Evolutionary conservation across 345 rosid species (phyloP).

Genomic region (Microthlaspi erraticum): DNA sequence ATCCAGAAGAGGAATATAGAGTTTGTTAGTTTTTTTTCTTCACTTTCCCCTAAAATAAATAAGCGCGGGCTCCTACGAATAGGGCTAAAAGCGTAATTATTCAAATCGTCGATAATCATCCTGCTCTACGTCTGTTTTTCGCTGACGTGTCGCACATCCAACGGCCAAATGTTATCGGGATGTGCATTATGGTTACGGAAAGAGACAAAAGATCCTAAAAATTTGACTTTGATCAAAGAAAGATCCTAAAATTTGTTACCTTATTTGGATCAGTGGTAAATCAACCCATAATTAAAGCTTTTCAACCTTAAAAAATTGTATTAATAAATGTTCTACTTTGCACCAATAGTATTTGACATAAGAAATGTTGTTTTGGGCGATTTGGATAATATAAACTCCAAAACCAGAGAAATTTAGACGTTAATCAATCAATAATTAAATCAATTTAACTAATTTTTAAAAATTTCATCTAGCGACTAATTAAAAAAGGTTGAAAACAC

Average conservation of each 20-base stretch:
- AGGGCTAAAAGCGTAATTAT: constrained; percentile 3
- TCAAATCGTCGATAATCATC: neutral
- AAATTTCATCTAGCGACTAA: neutral
- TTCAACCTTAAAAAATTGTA: too few species aligned
- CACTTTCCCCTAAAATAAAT: neutral
- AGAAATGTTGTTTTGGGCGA: neutral
- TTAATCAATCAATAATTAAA: neutral
- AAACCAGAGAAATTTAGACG: neutral
- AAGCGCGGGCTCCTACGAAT: constrained; percentile 11
- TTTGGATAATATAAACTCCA: neutral
- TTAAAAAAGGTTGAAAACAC: neutral
- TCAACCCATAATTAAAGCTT: neutral
- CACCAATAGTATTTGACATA: neutral
- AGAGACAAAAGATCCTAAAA: neutral
- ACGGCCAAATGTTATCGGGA: neutral
- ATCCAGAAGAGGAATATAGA: neutral
- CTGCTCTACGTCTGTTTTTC: neutral
- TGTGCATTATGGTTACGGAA: neutral
- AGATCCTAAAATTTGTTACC: neutral
- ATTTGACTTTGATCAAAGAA: too few species aligned
- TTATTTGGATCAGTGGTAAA: neutral
- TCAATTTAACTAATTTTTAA: neutral
- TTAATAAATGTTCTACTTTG: neutral
- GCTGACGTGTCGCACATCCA: constrained; percentile 21
- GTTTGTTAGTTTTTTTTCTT: constrained; percentile 2